Base-by-base conservation (phyloP, 2,329 filamentous ascomycete genomes). In the Talaromyces sp. region DNA sequence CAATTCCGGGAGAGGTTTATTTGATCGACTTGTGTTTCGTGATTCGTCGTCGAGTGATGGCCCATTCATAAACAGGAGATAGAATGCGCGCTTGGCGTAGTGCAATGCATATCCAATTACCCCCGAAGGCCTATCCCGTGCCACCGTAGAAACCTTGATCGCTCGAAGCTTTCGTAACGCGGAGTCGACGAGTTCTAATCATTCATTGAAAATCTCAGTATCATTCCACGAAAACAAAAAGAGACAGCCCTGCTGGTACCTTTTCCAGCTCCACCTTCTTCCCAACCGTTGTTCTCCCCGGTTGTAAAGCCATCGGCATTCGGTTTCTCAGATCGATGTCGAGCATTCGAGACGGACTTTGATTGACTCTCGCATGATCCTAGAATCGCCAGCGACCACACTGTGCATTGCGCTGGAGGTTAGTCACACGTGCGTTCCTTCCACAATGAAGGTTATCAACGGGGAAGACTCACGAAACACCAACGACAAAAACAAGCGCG, bases 11-110 rank as follows among this genome's bases (percentile, higher is more conserved):
- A 72, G 71, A 11, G 75, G 63, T 65, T 75, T 77, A 13, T 63
- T 78, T 10, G 79, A 70, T 36, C 77, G 72, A 13, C 75, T 65
- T 25, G 75, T 72, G 5, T 76, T 77, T n/a, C 79, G 76, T 47
- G 73, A 68, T 27, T 43, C 43, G 8, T 82, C 78, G 36, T 81
- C 78, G 45, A 81, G 76, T 17, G 81, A 76, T 1, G 87, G 87
- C 1, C 84, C 82, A 70, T 89, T 89, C 81, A 89, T 85, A 74
- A 89, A 90, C 19, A 91, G 77, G 34, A 88, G 78, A 56, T 85
- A 84, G 72, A 91, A 87, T 25, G 86, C 77, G 73, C 88, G 81
- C 70, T 86, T 86, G 45, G 84, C 83, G 73, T 90, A 90, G 78
- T 90, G 83, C 68, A 83, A 79, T 43, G 82, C 79, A 65, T 83